Evolutionary conservation across 805 yeast species (phyloP).

Genomic region (Kazachstania martiniae): DNA sequence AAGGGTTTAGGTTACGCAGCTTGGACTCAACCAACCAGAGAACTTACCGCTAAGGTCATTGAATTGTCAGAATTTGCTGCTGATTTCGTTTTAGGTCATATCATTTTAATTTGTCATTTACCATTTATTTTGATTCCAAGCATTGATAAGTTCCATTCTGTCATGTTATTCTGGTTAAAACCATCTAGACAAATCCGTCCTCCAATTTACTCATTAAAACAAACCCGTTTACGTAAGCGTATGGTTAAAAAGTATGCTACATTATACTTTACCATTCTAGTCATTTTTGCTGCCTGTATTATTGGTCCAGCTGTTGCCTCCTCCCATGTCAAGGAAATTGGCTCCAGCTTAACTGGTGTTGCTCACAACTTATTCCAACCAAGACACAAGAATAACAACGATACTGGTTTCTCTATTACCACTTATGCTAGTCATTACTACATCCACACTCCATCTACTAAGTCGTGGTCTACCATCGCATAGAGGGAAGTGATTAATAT

Average conservation of each 20-base stretch:
- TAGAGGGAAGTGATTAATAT: no score
- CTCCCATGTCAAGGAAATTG: conserved; percentile 33
- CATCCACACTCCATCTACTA: conserved; percentile 41
- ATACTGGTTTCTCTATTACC: conserved; percentile 49
- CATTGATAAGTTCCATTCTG: conserved; percentile 95
- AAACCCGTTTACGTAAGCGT: conserved; percentile 91
- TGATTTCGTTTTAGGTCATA: conserved; percentile 89
- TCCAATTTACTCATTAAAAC: conserved; percentile 93
- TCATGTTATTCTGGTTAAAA: conserved; percentile 97
- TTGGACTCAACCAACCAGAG: conserved; percentile 92
- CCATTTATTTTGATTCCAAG: conserved; percentile 80
- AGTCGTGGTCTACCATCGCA: conserved; percentile 44
- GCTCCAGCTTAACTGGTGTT: conserved; percentile 28
- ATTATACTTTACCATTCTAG: conserved; percentile 61
- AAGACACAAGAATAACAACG: conserved; percentile 69
- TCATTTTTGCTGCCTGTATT: conserved; percentile 63
- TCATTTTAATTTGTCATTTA: conserved; percentile 75
- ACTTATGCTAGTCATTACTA: conserved; percentile 29
- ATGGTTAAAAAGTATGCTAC: conserved; percentile 91
- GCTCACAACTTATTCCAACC: conserved; percentile 80
- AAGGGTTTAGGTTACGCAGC: conserved; percentile 89
- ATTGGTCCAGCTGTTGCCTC: conserved; percentile 90
- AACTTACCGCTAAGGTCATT: conserved; percentile 84
- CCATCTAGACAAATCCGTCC: conserved; percentile 96
- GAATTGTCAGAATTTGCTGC: conserved; percentile 95